These are phyloP conservation scores for Fragosphaeria purpurea DNA, from an alignment of 2,329 filamentous ascomycete genomes.

Conservation along the genomic window DNA sequence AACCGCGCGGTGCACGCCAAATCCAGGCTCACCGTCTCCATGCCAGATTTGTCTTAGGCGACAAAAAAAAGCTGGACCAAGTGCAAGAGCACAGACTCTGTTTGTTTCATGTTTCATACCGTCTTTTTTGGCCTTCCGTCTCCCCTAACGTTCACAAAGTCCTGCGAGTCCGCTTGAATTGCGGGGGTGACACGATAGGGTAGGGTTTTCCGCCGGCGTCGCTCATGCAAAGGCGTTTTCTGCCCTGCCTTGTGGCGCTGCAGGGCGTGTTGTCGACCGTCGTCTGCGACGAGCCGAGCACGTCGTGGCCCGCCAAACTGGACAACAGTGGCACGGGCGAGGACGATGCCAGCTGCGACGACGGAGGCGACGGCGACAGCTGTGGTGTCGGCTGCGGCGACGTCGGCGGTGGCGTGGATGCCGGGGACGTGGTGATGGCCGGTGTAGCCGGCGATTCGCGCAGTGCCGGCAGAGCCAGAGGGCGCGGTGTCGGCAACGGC, in stretches of 20 bases:
- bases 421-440: background rate
- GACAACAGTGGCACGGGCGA: conserved; percentile 1
- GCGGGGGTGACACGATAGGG: conserved; percentile 9
- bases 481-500: background rate
- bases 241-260: no score
- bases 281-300: no score
- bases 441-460: background rate
- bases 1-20: no score
- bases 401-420: background rate
- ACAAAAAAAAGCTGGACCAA: no score
- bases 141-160: no score
- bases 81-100: no score
- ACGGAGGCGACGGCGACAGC: background rate
- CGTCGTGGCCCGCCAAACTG: background rate
- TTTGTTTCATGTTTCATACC: no score
- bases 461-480: background rate
- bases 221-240: background rate
- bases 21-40: no score
- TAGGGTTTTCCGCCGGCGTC: background rate
- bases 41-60: no score
- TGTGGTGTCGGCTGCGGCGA: background rate
- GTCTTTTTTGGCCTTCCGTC: no score
- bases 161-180: conserved; percentile 6
- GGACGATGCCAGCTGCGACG: background rate
- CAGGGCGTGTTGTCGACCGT: no score